Base-by-base conservation (phyloP, 163 green algal genomes). In the Scenedesmus sp. region DNA sequence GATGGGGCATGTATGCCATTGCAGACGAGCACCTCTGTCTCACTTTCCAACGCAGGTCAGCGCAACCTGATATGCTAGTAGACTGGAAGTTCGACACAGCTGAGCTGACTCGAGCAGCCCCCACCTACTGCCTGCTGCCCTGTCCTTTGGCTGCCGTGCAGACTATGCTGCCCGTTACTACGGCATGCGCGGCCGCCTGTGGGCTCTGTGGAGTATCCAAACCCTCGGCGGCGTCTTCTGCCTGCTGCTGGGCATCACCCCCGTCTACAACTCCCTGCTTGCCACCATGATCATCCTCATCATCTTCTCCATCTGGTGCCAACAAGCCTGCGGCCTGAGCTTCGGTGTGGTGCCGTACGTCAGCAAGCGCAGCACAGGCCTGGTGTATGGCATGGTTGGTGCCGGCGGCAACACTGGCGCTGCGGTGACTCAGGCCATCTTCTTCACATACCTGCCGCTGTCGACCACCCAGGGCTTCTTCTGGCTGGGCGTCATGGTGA, bases 331-430 rank as follows among this genome's bases (percentile, higher is more conserved):
- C 81, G 96, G 96, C 40, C 68, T 92, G 42, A 53, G 94, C 44
- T 99, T 96, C 92, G 97, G 96, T 83, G 93, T 99, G 24, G 96
- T 97, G 49, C 98, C 98, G 20, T 99, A 99, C 90, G 92, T 99
- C 5, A 98, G 96, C 40, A 95, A 96, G 24, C 94, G 98, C 30
- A 94, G 96, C 13, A 95, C 98, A 61, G 98, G 98, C 24, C 92
- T 99, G 18, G 95, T 98, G 33, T 98, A 97, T 44, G 98, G 98
- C 26, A 90, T 99, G 4, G 95, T 99, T 30, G 97, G 98, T 53
- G 97, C 98, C 20, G 97, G 97, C 51, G 97, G 96, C 86, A 99
- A 99, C 94, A 86, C 94, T 7, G 97, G 97, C 81, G 93, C 94
- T 46, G 94, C 95, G 30, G 94, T 98, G 46, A 98, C 94, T 10